Evolutionary conservation across 768 basidiomycete genomes (phyloP).

Genomic region (Thelephora ganbajun): DNA sequence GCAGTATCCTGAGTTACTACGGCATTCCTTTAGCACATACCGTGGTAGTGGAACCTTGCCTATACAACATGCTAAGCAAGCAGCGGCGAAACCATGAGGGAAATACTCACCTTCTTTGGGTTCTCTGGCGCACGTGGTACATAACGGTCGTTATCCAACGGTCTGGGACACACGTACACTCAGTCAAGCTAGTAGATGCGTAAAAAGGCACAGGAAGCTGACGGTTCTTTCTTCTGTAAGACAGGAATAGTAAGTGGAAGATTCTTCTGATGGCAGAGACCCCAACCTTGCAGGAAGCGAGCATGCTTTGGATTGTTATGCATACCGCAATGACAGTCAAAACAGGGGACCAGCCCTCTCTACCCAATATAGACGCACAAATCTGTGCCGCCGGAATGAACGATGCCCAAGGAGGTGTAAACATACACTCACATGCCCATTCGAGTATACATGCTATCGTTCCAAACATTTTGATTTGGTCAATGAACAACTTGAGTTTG

Average conservation of each 20-base stretch:
- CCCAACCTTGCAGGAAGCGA: slow-evolving; percentile 81
- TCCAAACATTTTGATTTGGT: not conserved
- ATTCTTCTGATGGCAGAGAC: slow-evolving; percentile 1
- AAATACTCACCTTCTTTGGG: slow-evolving; percentile 61
- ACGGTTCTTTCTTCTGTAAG: slow-evolving; percentile 49
- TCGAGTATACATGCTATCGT: slow-evolving; percentile 70
- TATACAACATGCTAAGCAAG: slow-evolving; percentile 15
- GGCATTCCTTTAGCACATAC: slow-evolving; percentile 21
- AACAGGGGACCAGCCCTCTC: slow-evolving; percentile 76
- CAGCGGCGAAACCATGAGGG: not conserved
- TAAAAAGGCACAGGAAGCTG: slow-evolving; percentile 10
- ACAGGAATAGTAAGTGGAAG: not conserved
- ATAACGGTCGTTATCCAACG: slow-evolving; percentile 75
- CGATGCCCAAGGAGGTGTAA: not conserved
- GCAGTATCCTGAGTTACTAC: no score
- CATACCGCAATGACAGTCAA: slow-evolving; percentile 71
- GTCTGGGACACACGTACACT: slow-evolving; percentile 27
- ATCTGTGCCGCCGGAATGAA: slow-evolving; percentile 32
- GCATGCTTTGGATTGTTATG: slow-evolving; percentile 83
- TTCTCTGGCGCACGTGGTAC: slow-evolving; percentile 66
- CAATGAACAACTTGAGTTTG: not conserved
- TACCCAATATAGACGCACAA: slow-evolving; percentile 81
- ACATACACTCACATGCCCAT: slow-evolving; percentile 48
- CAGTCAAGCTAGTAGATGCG: not conserved
- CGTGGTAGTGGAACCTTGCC: slow-evolving; percentile 76